A percentile compares a stretch with the other conserved stretches of the same genome.
Conservation (phyloP, 345 rosid genomes). For the Microthlaspi erraticum region DNA sequence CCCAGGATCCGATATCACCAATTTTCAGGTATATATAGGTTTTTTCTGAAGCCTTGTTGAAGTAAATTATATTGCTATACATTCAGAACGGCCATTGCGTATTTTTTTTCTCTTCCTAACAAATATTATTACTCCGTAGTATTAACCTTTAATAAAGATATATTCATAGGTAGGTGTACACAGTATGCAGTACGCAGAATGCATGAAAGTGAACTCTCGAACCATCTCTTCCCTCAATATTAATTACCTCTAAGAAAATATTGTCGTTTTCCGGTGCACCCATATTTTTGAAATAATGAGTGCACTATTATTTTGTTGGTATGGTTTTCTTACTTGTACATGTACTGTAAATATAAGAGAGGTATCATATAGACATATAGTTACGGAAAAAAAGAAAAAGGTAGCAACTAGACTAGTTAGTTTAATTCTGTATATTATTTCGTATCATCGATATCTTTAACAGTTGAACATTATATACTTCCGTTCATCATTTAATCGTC, state of each 20-base stretch:
- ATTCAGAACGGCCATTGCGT: neutral
- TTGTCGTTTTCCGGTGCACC: neutral
- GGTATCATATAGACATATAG: no score
- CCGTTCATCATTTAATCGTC: neutral
- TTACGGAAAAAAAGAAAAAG: neutral
- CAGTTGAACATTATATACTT: neutral
- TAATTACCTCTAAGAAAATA: neutral
- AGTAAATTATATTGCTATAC: neutral
- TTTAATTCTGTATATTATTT: neutral
- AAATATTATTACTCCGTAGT: neutral
- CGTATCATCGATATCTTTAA: neutral
- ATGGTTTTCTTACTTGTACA: neutral
- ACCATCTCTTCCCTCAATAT: neutral
- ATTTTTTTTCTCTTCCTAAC: neutral
- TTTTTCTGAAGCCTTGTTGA: neutral
- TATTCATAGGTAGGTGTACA: neutral
- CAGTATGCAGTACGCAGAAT: neutral
- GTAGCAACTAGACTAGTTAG: neutral
- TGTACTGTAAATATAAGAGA: no score
- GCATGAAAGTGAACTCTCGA: slow-evolving; percentile 11
- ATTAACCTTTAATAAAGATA: neutral
- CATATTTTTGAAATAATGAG: no score
- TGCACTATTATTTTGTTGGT: no score
- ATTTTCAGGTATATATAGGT: slow-evolving; percentile 54
- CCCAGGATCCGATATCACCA: slow-evolving; percentile 66